Base-by-base conservation (phyloP, 163 green algal species). In the Scenedesmus sp. region DNA sequence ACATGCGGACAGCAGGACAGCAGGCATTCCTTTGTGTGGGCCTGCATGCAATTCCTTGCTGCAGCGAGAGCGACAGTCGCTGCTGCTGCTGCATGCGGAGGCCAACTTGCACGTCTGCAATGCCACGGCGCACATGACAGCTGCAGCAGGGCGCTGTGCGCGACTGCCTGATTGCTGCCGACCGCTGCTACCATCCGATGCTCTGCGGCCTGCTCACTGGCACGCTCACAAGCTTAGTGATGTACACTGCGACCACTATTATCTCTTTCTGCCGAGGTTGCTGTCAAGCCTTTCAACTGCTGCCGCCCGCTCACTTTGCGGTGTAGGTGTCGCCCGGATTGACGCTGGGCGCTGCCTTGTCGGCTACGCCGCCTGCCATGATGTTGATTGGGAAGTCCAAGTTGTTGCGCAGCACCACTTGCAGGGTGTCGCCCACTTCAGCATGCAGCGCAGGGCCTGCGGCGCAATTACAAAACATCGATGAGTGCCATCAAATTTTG, bases 341-440 rank as follows among this genome's bases (percentile, higher is more conserved):
- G 73, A 91, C 34, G 66, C 26, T n/a, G 12, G 86, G 73, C 52
- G 90, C 60, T 9, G 16, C 34, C 9, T 76, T 77, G 9, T 34
- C 23, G 62, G 52, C 26, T 2, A 93, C 20, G 60, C 91, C 91
- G 3, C 86, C 91, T 23, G 91, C 20, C 77, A 85, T 79, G 3
- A 91, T 62, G 81, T 92, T 93, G 86, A 93, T 55, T 12, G 91
- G 64, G 67, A 90, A 93, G 77, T 56, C 46, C 79, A 92, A 62
- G 54, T 89, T 90, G 86, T 93, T 93, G 23, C 55, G 55, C 62
- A 93, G 54, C 26, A 86, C 52, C 26, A 93, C 57, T 5, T 52
- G 1, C 13, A 93, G 15, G 3, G 67, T 90, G 91, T 93, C 91
- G 34, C 91, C 91, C 10, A 90, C 91, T 81, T 93, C 86, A 15